Evolutionary conservation across 768 basidiomycete genomes (phyloP).

Genomic region (Exidia glandulosa): DNA sequence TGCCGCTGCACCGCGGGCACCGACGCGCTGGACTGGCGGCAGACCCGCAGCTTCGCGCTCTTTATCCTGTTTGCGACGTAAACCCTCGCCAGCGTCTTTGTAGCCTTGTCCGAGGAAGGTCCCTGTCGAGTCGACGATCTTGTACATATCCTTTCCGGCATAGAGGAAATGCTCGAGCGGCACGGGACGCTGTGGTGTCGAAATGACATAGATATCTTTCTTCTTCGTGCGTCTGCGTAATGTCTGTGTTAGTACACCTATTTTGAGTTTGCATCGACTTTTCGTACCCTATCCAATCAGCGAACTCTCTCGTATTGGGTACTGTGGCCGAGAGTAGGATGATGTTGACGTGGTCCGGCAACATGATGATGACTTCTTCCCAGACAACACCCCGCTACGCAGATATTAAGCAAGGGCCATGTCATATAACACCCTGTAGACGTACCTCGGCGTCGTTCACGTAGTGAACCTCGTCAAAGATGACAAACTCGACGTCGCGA

Average conservation of each 20-base stretch:
- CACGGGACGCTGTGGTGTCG: conserved; percentile 89
- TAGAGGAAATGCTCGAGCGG: conserved; percentile 96
- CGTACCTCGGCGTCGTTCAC: conserved; percentile 95
- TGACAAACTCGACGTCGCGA: conserved; percentile 97
- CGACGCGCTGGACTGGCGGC: conserved; percentile 72
- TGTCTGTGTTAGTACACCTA: neutral
- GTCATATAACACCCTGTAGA: neutral
- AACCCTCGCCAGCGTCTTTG: conserved; percentile 79
- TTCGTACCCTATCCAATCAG: conserved; percentile 95
- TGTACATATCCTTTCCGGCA: conserved; percentile 85
- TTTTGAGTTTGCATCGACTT: neutral
- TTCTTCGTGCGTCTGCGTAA: conserved; percentile 82
- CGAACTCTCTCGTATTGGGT: conserved; percentile 95
- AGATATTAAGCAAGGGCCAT: neutral
- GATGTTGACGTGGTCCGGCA: conserved; percentile 97
- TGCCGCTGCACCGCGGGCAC: conserved; percentile 60
- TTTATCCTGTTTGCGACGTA: conserved; percentile 93
- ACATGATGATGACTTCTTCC: conserved; percentile 99
- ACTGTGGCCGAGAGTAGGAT: conserved; percentile 96
- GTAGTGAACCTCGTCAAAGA: conserved; percentile 99
- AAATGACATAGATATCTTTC: conserved; percentile 98
- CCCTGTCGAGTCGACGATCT: conserved; percentile 79
- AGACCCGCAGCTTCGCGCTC: conserved; percentile 93
- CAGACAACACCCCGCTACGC: conserved; percentile 91
- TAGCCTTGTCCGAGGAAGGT: conserved; percentile 68